A percentile compares a stretch with the other conserved stretches of the same genome.
These are phyloP conservation scores for Graphilbum ipis-grandicollis DNA, from an alignment of 2,329 filamentous ascomycete species.

Conservation along the genomic window DNA sequence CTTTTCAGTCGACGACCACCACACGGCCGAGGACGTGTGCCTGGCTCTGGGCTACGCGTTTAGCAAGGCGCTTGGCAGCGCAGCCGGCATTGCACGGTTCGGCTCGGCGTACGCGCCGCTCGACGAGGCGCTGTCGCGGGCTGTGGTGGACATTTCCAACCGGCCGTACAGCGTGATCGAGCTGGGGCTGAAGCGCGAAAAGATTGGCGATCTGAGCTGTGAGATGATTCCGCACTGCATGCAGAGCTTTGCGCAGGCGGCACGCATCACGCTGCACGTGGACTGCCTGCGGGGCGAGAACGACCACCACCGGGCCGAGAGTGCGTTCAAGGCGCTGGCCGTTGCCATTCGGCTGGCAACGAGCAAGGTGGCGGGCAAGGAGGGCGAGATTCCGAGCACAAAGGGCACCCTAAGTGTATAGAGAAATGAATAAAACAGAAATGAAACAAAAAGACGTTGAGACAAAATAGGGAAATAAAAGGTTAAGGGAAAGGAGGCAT, in stretches of 20 bases:
- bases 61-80: conserved; percentile 58
- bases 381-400: conserved; percentile 88
- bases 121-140: conserved; percentile 85
- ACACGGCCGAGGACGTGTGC: conserved; percentile 91
- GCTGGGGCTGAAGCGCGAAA: conserved; percentile 73
- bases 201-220: conserved; percentile 78
- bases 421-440: too few relatives aligned
- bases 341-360: conserved; percentile 70
- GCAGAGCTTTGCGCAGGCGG: conserved; percentile 82
- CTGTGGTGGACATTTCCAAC: conserved; percentile 89
- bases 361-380: conserved; percentile 55
- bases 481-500: too few relatives aligned
- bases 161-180: conserved; percentile 74
- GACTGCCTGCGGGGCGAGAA: conserved; percentile 82
- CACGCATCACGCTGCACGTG: conserved; percentile 85
- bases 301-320: conserved; percentile 92
- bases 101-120: conserved; percentile 84
- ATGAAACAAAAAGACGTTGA: too few relatives aligned
- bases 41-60: conserved; percentile 81
- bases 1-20: conserved; percentile 78
- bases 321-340: conserved; percentile 90
- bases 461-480: too few relatives aligned
- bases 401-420: conserved; percentile 71
- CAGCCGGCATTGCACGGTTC: conserved; percentile 73
- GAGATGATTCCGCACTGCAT: conserved; percentile 97